phyloP scores from a whole-genome alignment of 2,329 filamentous ascomycete genomes.

The Cladobotryum protrusum region DNA sequence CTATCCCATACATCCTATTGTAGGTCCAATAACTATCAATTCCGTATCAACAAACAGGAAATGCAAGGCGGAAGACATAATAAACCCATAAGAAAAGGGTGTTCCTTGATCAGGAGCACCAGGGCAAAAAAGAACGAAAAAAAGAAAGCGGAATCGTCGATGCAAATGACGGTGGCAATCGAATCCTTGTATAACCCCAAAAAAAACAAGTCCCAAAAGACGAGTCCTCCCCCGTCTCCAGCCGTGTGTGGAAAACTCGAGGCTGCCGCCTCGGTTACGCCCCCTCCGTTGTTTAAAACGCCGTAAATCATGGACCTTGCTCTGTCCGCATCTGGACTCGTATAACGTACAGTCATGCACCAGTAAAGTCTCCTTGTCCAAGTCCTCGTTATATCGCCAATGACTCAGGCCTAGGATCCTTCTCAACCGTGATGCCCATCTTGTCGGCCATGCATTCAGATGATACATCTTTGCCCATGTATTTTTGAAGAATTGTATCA shows the following conservation, averaged over 20 bases:
- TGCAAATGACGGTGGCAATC: no score
- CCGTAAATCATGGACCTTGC: constrained; percentile 6
- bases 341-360: constrained; percentile 10
- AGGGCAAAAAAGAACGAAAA: no score
- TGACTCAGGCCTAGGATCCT: constrained; percentile 10
- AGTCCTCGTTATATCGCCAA: constrained; percentile 1
- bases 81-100: no score
- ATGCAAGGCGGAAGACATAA: no score
- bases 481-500: constrained; percentile 66
- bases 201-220: background rate
- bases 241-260: constrained; percentile 3
- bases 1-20: no score
- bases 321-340: constrained; percentile 3
- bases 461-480: constrained; percentile 42
- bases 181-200: no score
- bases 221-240: constrained; percentile 8
- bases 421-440: constrained; percentile 50
- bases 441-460: constrained; percentile 28
- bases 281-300: constrained; percentile 10
- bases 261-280: constrained; percentile 2
- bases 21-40: no score
- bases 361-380: background rate
- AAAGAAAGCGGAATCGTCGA: no score
- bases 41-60: no score
- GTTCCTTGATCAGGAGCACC: no score